Evolutionary conservation across 2,329 filamentous ascomycete genomes (phyloP), one percentile per base, ranked within the genome.

Genomic region (Myriangium duriaei): DNA sequence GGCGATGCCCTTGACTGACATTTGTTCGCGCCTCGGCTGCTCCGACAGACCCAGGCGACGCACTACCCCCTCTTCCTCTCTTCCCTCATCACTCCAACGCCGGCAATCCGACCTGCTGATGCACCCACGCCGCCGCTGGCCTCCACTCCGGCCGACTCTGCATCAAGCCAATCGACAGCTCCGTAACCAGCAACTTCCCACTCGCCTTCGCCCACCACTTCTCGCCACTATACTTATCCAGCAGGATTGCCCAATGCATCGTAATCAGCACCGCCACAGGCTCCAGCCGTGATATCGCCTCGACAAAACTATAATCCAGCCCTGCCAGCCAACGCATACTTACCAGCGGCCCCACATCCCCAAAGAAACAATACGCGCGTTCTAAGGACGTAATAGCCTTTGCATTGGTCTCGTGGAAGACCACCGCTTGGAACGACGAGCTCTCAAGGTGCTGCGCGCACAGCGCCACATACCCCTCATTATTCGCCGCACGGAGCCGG

Each of bases 131-230:
- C 21, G 21, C 21, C 7, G 21, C 21, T 7, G 21, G 21, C 21
- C 21, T 7, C 21, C 21, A 26, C 21, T 26, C 21, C 7, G 21
- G 21, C n/a, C 21, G 7, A n/a, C 21, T 26, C 21, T 26, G 30
- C 36, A 39, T 39, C 16, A 33, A 40, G 16, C 31, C 37, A 26
- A 40, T 44, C 17, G 31, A 45, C 35, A 42, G 32, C 31, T 41
- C 46, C 4, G 41, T 46, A n/a, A 41, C 39, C 11, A 39, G 19
- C 13, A 16, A 32, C 19, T 19, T 32, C 9, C 36, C 36, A 9
- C 28, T 13, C 10, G 11, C 24, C 12, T 17, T 28, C 12, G 36
- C 36, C 36, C 36, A 39, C 36, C 36, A 39, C n/a, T 16, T 21
- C 12, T 17, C 15, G 5, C 12, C 11, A 3, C 36, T 30, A 9